Evolutionary conservation across 495 filamentous ascomycete species (phyloP), one percentile per base, ranked within the genome.

Genomic region (Neurospora sp.): DNA sequence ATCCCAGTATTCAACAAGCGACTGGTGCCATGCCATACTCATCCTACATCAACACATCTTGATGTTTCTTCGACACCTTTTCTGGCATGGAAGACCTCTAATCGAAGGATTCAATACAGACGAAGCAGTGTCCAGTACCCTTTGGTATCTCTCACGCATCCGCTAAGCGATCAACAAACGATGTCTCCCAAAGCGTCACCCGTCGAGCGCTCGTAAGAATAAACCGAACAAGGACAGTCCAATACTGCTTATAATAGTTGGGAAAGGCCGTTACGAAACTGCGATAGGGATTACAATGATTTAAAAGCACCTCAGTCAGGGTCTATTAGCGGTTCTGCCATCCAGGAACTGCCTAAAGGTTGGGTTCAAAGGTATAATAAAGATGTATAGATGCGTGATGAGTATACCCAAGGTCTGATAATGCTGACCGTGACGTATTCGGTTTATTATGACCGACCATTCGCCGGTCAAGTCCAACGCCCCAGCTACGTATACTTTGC

Each of bases 401-500:
- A n/a, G n/a, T n/a, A 39, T 43, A 43, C 42, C 19, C 42, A 9
- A 45, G 8, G 19, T 43, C 7, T 19, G 42, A 45, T 45, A 45
- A n/a, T 45, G 42, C 19, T n/a, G 42, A 45, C 42, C 8, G 6
- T 45, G 19, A 10, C 19, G 19, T 45, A 8, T 45, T 45, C 42
- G 42, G 42, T 10, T 45, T 45, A n/a, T 45, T n/a, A 45, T 2
- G 15, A 19, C 38, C 38, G 4, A 40, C 19, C 42, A 10, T 45
- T 45, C 19, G 42, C 42, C 42, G 19, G 19, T 8, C 42, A 21
- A 45, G 42, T 45, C 19, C 3, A 45, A 43, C 19, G n/a, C 3
- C 19, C 39, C 37, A 62, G 54, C 54, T 69, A 78, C 24, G 79
- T 80, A 81, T 96, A 96, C 76, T 93, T 95, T 40, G 79, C 80